Evolutionary conservation across 2,329 filamentous ascomycete species (phyloP).

Genomic region (Ophiostoma angusticollis): DNA sequence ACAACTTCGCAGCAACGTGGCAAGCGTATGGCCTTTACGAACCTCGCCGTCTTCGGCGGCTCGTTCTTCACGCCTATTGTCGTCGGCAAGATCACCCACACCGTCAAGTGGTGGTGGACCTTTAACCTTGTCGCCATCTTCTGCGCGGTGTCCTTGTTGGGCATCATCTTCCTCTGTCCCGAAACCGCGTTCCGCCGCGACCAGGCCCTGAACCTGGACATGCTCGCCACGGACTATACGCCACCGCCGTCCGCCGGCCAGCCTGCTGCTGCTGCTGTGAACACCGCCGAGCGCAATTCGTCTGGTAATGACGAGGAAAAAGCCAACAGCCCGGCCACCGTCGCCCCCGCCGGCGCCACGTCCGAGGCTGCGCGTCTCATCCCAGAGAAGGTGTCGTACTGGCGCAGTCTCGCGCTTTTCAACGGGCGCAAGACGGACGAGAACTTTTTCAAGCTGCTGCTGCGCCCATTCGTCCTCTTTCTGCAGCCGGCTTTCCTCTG

Average conservation of each 20-base stretch:
- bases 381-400: conserved; percentile 43
- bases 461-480: conserved; percentile 73
- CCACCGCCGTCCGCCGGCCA: background rate
- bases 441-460: conserved; percentile 47
- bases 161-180: conserved; percentile 67
- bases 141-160: conserved; percentile 52
- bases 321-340: background rate
- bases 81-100: conserved; percentile 70
- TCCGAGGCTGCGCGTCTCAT: conserved; percentile 3
- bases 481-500: conserved; percentile 77
- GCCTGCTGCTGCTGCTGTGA: too few species aligned
- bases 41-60: conserved; percentile 44
- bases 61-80: conserved; percentile 68
- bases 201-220: conserved; percentile 56
- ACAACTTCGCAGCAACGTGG: conserved; percentile 47
- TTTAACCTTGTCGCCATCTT: conserved; percentile 88
- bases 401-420: conserved; percentile 53
- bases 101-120: conserved; percentile 71
- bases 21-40: conserved; percentile 70
- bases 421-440: conserved; percentile 75
- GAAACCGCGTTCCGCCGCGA: conserved; percentile 70
- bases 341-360: conserved; percentile 6
- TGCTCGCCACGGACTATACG: conserved; percentile 28
- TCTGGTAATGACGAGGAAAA: conserved; percentile 11
- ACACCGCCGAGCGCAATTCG: conserved; percentile 1